Evolutionary conservation across 2,329 filamentous ascomycete species (phyloP).

Genomic region (Penicillium sumatraense): DNA sequence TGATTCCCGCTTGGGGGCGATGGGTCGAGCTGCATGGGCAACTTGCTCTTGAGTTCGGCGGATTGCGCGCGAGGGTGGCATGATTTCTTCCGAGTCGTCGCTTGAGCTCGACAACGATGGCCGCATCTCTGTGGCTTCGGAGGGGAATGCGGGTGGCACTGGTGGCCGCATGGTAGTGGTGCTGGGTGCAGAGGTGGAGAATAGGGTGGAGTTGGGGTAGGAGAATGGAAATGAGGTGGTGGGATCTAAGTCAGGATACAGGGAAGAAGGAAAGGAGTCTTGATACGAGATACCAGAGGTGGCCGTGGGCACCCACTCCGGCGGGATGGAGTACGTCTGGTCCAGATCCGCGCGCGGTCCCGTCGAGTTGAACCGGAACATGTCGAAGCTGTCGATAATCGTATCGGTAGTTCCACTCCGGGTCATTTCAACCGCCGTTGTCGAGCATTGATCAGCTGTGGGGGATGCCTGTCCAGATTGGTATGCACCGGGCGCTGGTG

Average conservation of each 20-base stretch:
- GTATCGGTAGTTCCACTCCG: slow-evolving; percentile 52
- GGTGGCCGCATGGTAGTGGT: slow-evolving; percentile 35
- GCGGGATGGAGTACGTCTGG: slow-evolving; percentile 26
- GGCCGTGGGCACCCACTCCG: slow-evolving; percentile 28
- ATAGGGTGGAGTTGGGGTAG: slow-evolving; percentile 31
- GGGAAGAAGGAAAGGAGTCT: slow-evolving; percentile 18
- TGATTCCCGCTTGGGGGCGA: slow-evolving; percentile 53
- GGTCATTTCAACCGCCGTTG: slow-evolving; percentile 48
- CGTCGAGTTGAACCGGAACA: slow-evolving; percentile 50
- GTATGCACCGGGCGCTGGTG: slow-evolving; percentile 2
- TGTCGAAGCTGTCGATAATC: slow-evolving; percentile 47
- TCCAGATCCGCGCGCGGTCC: slow-evolving; percentile 32
- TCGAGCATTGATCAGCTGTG: slow-evolving; percentile 31
- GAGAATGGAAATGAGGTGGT: slow-evolving; percentile 33
- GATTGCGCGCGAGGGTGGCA: slow-evolving; percentile 48
- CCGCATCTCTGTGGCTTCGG: slow-evolving; percentile 55
- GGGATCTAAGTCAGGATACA: slow-evolving; percentile 37
- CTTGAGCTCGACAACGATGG: slow-evolving; percentile 55
- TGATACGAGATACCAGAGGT: slow-evolving; percentile 21
- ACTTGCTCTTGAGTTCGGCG: slow-evolving; percentile 56
- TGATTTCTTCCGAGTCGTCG: slow-evolving; percentile 44
- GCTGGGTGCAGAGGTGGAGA: slow-evolving; percentile 43
- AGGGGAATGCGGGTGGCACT: slow-evolving; percentile 35
- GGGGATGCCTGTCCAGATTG: slow-evolving; percentile 21
- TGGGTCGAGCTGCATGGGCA: slow-evolving; percentile 52